Conservation (phyloP, 1,284 basidiomycete species). For the Cutaneotrichosporon dermatis region DNA sequence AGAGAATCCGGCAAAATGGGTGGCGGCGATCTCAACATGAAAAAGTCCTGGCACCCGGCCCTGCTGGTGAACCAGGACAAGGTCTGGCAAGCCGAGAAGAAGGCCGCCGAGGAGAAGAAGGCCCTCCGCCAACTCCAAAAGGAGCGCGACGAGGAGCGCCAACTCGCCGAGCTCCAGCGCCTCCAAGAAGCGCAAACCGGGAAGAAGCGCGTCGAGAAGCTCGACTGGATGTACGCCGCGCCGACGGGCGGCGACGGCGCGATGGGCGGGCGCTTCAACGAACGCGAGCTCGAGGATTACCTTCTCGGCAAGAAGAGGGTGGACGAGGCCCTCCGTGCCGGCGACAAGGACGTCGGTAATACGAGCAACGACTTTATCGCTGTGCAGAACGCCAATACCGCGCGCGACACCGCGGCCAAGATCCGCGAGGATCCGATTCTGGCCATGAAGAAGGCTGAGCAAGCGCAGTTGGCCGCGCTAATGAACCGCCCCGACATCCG, state of each 20-base stretch:
- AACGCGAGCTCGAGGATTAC: slow-evolving; percentile 93
- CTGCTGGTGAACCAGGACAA: slow-evolving; percentile 97
- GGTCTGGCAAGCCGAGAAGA: slow-evolving; percentile 98
- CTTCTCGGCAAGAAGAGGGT: slow-evolving; percentile 97
- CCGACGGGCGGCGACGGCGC: slow-evolving; percentile 80
- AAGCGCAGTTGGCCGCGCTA: slow-evolving; percentile 82
- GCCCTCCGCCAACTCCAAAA: slow-evolving; percentile 92
- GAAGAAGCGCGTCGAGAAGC: slow-evolving; percentile 83
- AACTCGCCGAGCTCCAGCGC: slow-evolving; percentile 90
- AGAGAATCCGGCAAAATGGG: slow-evolving; percentile 67
- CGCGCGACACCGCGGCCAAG: slow-evolving; percentile 83
- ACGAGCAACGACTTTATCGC: slow-evolving; percentile 86
- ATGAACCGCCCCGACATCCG: slow-evolving; percentile 87
- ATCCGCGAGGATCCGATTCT: slow-evolving; percentile 93
- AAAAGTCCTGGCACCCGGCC: slow-evolving; percentile 96
- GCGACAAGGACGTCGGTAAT: slow-evolving; percentile 85
- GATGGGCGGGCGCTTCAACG: slow-evolving; percentile 47
- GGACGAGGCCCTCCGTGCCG: slow-evolving; percentile 81
- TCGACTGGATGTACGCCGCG: slow-evolving; percentile 99
- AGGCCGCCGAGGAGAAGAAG: slow-evolving; percentile 95
- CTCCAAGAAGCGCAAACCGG: slow-evolving; percentile 92
- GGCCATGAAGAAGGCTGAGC: slow-evolving; percentile 96
- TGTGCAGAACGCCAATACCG: slow-evolving; percentile 86
- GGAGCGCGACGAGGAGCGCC: slow-evolving; percentile 94
- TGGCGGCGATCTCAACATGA: slow-evolving; percentile 66